These are phyloP conservation scores for Papiliotrema flavescens DNA, from an alignment of 1,284 basidiomycete genomes.

Conservation along the genomic window DNA sequence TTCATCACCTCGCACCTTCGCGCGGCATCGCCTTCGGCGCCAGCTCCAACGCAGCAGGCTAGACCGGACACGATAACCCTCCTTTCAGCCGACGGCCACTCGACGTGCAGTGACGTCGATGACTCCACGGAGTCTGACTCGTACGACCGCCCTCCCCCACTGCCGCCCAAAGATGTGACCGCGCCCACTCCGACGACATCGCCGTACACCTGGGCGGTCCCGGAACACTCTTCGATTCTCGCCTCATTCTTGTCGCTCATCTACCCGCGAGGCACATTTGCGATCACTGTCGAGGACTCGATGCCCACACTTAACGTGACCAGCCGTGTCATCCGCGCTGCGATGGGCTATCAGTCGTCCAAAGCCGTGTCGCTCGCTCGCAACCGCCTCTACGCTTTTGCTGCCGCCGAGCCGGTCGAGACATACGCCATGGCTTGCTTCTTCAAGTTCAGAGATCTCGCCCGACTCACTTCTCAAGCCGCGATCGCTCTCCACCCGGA, in stretches of 20 bases:
- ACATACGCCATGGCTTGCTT: slow-evolving; percentile 32
- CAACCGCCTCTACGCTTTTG: slow-evolving; percentile 17
- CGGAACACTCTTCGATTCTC: slow-evolving; percentile 29
- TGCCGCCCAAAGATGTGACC: slow-evolving; percentile 23
- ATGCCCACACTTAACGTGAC: slow-evolving; percentile 24
- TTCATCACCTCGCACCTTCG: slow-evolving; percentile 19
- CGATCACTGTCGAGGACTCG: background rate
- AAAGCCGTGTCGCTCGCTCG: slow-evolving; percentile 26
- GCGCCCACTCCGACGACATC: slow-evolving; percentile 35
- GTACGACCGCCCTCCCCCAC: slow-evolving; percentile 2
- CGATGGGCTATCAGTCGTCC: slow-evolving; percentile 35
- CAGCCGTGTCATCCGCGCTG: slow-evolving; percentile 29
- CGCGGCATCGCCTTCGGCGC: background rate
- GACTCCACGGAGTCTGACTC: background rate
- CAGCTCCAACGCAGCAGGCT: background rate
- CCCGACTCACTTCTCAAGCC: slow-evolving; percentile 17
- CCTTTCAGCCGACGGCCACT: too few species aligned
- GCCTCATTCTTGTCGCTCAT: slow-evolving; percentile 35
- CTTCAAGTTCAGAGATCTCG: slow-evolving; percentile 37
- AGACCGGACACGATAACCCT: too few species aligned
- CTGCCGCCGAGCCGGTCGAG: slow-evolving; percentile 17
- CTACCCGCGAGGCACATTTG: slow-evolving; percentile 30
- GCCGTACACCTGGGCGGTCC: slow-evolving; percentile 38
- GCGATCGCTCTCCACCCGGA: slow-evolving; percentile 13
- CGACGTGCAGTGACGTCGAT: background rate